Base-by-base conservation (phyloP, 179 eudicot species). In the Beta macrorhiza region DNA sequence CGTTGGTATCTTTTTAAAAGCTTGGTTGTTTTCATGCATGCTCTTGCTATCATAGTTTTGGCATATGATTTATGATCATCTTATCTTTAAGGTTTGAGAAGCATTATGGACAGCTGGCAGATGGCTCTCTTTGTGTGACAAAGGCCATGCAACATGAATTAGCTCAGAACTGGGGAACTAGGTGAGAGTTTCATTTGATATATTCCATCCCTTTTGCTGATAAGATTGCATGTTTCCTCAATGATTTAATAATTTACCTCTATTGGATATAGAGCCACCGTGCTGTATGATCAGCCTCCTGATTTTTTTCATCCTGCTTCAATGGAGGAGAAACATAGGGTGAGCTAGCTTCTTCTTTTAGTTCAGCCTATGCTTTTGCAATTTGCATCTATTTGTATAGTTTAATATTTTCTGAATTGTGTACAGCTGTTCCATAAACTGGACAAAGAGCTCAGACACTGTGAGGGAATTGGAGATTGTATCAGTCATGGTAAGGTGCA, bases 91-190 rank as follows among this genome's bases (percentile, higher is more conserved):
- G 98, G 98, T 82, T 96, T 79, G 99, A 96, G 88, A 92, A 90
- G 88, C 92, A 85, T 78, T 96, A 82, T 82, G 99, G 99, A 74
- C 92, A 85, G 89, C 89, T 87, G 90, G 95, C 99, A 72, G 85
- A 94, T 82, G 98, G 99, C 79, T 90, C 98, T 80, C 87, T 96
- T 77, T 96, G 99, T 83, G 99, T 96, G 81, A 96, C 99, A 68
- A 90, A 81, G 86, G 98, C 99, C 74, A 96, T 96, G 98, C 97
- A 92, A 82, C 99, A 94, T 83, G 99, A 96, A 78, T 88, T 96
- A 89, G 91, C 89, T 42, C 96, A 94, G 78, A 94, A 94, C 81
- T 96, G 98, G 99, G 98, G 94, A 81, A 90, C 90, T 57, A 88
- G 85, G 99, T 93, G 82, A 87, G 94, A 75, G 70, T 53, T 53